These are phyloP conservation scores for Podospora anserina DNA, from an alignment of 495 filamentous ascomycete species.

Conservation along the genomic window DNA sequence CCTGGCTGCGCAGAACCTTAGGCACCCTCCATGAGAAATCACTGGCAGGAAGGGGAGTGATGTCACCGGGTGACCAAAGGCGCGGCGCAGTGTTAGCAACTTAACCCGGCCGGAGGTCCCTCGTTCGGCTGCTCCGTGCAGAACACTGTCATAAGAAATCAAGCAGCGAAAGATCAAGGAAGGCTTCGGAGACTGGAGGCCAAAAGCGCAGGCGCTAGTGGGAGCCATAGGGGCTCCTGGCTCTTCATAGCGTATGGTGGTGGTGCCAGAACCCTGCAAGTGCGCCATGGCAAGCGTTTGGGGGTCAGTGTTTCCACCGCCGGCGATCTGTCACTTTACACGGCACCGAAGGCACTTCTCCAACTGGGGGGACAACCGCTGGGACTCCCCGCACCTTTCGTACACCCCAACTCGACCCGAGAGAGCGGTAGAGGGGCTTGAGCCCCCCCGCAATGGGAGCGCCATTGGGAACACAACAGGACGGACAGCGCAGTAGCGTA, in stretches of 20 bases:
- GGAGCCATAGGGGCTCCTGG: not conserved
- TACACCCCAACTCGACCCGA: constrained; percentile 3
- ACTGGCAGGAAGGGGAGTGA: not conserved
- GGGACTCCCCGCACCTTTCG: not conserved
- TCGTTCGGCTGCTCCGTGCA: not conserved
- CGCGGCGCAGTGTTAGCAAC: not conserved
- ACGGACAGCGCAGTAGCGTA: not conserved
- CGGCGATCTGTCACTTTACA: not conserved
- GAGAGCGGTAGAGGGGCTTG: constrained; percentile 4
- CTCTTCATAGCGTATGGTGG: not conserved
- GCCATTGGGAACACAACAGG: constrained; percentile 1
- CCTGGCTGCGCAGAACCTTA: not conserved
- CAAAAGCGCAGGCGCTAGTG: not conserved
- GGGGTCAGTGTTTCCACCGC: not conserved
- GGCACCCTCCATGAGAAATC: not conserved
- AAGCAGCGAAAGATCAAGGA: not conserved
- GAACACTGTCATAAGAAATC: too few relatives aligned
- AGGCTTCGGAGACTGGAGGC: not conserved
- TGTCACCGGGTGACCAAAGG: not conserved
- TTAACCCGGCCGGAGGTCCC: not conserved
- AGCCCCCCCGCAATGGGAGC: not conserved
- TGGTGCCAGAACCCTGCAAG: not conserved
- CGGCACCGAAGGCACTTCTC: not conserved
- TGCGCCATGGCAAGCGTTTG: not conserved
- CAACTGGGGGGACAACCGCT: constrained; percentile 1